Evolutionary conservation across 768 basidiomycete genomes (phyloP), one percentile per base, ranked within the genome.

Genomic region (Atractiella rhizophila): DNA sequence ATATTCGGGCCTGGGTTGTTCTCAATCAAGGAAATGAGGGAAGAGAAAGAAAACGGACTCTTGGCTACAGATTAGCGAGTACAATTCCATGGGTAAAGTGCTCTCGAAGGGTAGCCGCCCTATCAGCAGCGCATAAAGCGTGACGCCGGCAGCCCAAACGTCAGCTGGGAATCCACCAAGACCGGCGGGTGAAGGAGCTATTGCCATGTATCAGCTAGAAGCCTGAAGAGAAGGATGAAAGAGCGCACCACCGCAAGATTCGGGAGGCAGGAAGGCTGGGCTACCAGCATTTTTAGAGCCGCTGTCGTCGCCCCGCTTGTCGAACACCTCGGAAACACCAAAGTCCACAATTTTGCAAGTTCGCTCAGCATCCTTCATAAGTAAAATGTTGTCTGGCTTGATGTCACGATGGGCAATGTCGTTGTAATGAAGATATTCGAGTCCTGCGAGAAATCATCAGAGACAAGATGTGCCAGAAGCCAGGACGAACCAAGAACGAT

Each of bases 271-370:
- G 63, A 94, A 98, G 5, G 81, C 74, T 2, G 91, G 91, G 2
- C 79, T 83, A 4, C 91, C 91, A 0, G 85, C 86, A 15, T 79
- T 73, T 58, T 78, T 77, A 16, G 4, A 16, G 25, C 40, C 32
- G 10, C 28, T 37, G 13, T 27, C 35, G 29, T 64, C 60, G 4
- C 66, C 71, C 0, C 70, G 71, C 19, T 71, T 70, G 4, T 73
- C 73, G 18, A 78, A 88, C 61, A 86, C 85, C 55, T 88, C 80
- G 9, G 85, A 83, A 33, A 91, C 82, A 37, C 91, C 91, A 59
- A 98, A 96, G 61, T 98, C 91, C 26, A 76, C 80, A 42, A 98
- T 86, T 62, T 98, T 98, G 60, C 96, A 85, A 43, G 70, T 71
- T 43, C 70, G 69, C 30, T 77, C 70, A 60, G 80, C 74, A 29